phyloP scores from a whole-genome alignment of 2,329 filamentous ascomycete species.

The Ceratocystis cacaofunesta region DNA sequence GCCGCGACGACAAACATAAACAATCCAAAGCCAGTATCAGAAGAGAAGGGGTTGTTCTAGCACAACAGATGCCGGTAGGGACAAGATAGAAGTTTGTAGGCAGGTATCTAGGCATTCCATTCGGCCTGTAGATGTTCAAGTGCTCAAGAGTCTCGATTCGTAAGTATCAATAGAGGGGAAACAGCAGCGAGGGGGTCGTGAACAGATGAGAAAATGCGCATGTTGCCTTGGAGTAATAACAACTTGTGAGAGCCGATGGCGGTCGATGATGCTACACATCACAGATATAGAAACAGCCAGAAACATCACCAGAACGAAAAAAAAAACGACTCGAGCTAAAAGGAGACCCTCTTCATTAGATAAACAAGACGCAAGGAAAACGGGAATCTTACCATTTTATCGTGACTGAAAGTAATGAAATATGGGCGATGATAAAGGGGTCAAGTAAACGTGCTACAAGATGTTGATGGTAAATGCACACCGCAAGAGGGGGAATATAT shows the following conservation, averaged over 20 bases:
- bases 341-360: neutral
- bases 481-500: neutral
- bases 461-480: neutral
- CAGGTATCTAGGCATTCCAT: neutral
- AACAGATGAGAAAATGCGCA: neutral
- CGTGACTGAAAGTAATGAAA: neutral
- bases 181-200: neutral
- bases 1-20: neutral
- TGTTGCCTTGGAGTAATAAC: neutral
- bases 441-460: neutral
- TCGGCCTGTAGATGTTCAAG: neutral
- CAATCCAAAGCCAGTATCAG: neutral
- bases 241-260: neutral
- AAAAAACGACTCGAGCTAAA: neutral
- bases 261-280: neutral
- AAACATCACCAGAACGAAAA: neutral
- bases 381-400: neutral
- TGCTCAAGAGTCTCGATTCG: neutral
- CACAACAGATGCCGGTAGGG: neutral
- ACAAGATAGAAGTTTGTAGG: neutral
- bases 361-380: neutral
- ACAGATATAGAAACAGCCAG: neutral
- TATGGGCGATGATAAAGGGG: neutral
- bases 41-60: neutral
- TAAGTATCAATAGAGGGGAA: neutral